phyloP scores from a whole-genome alignment of 2,329 filamentous ascomycete genomes.

The Hymenoscyphus linearis region DNA sequence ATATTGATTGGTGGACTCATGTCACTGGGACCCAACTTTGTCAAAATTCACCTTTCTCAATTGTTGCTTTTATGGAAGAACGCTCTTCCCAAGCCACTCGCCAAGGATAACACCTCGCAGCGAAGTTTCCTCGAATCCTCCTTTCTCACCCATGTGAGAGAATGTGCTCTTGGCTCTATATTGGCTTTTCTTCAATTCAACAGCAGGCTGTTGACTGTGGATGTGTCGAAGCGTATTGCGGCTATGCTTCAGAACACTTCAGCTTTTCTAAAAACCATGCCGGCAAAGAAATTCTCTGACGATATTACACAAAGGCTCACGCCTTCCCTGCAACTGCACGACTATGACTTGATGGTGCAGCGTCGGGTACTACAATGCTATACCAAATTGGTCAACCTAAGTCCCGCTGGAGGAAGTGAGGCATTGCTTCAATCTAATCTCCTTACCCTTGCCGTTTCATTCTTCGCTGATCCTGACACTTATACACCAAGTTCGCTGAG shows the following conservation, averaged over 20 bases:
- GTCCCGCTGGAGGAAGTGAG: conserved; percentile 78
- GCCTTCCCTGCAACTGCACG: conserved; percentile 80
- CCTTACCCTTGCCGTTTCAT: conserved; percentile 79
- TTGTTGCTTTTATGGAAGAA: conserved; percentile 95
- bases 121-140: conserved; percentile 83
- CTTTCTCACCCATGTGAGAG: conserved; percentile 88
- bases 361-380: conserved; percentile 93
- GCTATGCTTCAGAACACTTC: conserved; percentile 94
- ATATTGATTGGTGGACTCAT: conserved; percentile 94
- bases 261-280: conserved; percentile 79
- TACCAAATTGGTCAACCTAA: conserved; percentile 82
- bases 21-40: conserved; percentile 94
- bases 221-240: conserved; percentile 88
- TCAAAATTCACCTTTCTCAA: conserved; percentile 96
- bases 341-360: conserved; percentile 89
- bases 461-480: conserved; percentile 89
- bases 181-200: conserved; percentile 93
- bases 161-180: conserved; percentile 88
- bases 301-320: conserved; percentile 80
- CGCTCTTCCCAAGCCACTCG: conserved; percentile 87
- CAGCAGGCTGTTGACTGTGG: conserved; percentile 81
- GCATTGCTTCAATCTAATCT: conserved; percentile 86
- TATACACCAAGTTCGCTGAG: conserved; percentile 81
- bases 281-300: conserved; percentile 76
- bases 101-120: conserved; percentile 82